Base-by-base conservation (phyloP, 2,329 filamentous ascomycete genomes). In the Ascochyta clinopodiicola region DNA sequence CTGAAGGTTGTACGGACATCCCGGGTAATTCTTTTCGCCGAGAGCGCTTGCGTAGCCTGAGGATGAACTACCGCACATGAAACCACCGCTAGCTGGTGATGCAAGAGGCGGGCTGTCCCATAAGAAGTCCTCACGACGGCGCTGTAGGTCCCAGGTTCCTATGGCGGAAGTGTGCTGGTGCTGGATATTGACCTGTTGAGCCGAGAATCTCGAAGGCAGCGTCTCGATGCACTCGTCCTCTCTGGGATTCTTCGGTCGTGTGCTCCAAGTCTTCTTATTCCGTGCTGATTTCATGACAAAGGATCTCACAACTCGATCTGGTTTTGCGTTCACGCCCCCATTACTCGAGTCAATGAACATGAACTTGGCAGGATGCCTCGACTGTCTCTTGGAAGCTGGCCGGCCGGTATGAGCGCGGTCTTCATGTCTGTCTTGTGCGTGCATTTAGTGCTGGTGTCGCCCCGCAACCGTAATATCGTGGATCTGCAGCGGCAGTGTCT, bases 201-300 rank as follows among this genome's bases (percentile, higher is more conserved):
- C 42, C n/a, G 44, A 39, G 10, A 34, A 49, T 29, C 44, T 34
- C 31, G 29, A 24, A 42, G 24, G 15, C 35, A 44, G 47, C n/a
- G 46, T 17, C n/a, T 47, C 21, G 43, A 40, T 9, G 15, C 17
- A 9, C 7, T 38, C 35, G 29, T 61, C 57, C 17, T 55, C 59
- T 40, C 59, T 64, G 5, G 61, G 43, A 43, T 51, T 66, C 61
- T 65, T 68, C 45, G 67, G 68, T 60, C 61, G 63, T 32, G 70
- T 72, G 47, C 68, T 71, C 72, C 72, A 75, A 4, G 64, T 58
- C 56, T 69, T 69, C 46, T 67, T 62, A 42, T 66, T 63, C 19
- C 72, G 61, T 15, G 69, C 72, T 31, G 67, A 65, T 38, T 73
- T 71, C 72, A 75, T 75, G 4, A 75, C 71, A 65, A 74, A 74